phyloP scores from a whole-genome alignment of 257 asterid species.

The Salvia rosmarinus region DNA sequence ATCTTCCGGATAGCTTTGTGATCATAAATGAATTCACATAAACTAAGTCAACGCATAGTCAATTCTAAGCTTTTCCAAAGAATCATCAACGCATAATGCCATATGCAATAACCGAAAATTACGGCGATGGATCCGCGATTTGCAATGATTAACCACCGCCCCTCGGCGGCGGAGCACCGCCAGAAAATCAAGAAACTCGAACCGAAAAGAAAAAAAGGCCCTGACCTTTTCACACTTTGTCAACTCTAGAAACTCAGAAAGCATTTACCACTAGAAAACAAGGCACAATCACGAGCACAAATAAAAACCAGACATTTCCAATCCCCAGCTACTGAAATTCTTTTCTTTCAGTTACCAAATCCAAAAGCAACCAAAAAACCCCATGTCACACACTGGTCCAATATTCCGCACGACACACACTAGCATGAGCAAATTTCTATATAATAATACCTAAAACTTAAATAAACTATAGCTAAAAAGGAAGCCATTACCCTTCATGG shows the following conservation, averaged over 20 bases:
- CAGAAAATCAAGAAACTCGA: slow-evolving; percentile 19
- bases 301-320: slow-evolving; percentile 29
- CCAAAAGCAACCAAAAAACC: slow-evolving; percentile 38
- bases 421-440: not conserved
- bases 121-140: slow-evolving; percentile 41
- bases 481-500: slow-evolving; percentile 15
- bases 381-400: slow-evolving; percentile 43
- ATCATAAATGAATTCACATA: not conserved
- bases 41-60: not conserved
- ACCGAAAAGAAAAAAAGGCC: slow-evolving; percentile 1
- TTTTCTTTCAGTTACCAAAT: slow-evolving; percentile 40
- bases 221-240: slow-evolving; percentile 23
- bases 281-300: slow-evolving; percentile 42
- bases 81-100: slow-evolving; percentile 23
- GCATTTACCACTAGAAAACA: slow-evolving; percentile 31
- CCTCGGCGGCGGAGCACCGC: slow-evolving; percentile 38
- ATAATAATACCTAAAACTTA: not conserved
- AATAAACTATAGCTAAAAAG: slow-evolving; percentile 28
- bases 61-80: not conserved
- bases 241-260: slow-evolving; percentile 31
- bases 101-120: slow-evolving; percentile 37
- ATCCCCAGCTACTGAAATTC: slow-evolving; percentile 33
- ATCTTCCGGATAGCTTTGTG: slow-evolving; percentile 23
- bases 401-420: slow-evolving; percentile 14
- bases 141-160: slow-evolving; percentile 32